These are phyloP conservation scores for Pythium dissotocum DNA, from an alignment of 352 stramenopile species.

Conservation along the genomic window DNA sequence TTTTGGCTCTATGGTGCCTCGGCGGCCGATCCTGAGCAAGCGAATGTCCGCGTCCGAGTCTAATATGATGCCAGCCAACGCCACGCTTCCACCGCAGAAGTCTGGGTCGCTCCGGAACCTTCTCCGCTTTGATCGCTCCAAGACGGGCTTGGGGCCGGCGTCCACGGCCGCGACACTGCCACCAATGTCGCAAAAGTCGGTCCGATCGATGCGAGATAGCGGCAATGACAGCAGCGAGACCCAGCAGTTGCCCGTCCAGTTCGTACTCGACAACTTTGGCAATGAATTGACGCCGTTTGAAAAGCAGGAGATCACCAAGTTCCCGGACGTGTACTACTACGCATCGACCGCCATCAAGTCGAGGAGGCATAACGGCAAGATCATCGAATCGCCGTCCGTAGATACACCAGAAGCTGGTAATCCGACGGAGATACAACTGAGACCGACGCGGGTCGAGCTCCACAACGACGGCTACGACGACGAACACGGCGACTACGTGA, in stretches of 20 bases:
- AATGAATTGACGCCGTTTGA: constrained; percentile 54
- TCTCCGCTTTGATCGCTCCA: constrained; percentile 18
- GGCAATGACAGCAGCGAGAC: background rate
- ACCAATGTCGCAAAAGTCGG: background rate
- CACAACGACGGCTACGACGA: constrained; percentile 96
- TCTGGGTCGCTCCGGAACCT: constrained; percentile 12
- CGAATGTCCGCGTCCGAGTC: constrained; percentile 13
- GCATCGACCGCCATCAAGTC: constrained; percentile 22
- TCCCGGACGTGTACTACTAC: constrained; percentile 50
- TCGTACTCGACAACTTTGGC: constrained; percentile 9
- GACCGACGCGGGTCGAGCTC: constrained; percentile 25
- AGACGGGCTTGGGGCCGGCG: background rate
- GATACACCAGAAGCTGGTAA: background rate
- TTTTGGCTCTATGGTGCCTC: background rate
- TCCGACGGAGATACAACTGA: background rate
- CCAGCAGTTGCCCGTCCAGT: background rate
- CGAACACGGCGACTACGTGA: constrained; percentile 97
- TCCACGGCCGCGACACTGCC: background rate
- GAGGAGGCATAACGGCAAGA: constrained; percentile 9
- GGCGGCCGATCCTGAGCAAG: constrained; percentile 17
- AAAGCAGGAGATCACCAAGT: constrained; percentile 48
- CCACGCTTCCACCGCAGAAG: background rate
- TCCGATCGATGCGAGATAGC: background rate
- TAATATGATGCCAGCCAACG: background rate
- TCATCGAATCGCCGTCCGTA: background rate